These are phyloP conservation scores for Hamigera avellanea DNA, from an alignment of 495 filamentous ascomycete species.

Conservation along the genomic window DNA sequence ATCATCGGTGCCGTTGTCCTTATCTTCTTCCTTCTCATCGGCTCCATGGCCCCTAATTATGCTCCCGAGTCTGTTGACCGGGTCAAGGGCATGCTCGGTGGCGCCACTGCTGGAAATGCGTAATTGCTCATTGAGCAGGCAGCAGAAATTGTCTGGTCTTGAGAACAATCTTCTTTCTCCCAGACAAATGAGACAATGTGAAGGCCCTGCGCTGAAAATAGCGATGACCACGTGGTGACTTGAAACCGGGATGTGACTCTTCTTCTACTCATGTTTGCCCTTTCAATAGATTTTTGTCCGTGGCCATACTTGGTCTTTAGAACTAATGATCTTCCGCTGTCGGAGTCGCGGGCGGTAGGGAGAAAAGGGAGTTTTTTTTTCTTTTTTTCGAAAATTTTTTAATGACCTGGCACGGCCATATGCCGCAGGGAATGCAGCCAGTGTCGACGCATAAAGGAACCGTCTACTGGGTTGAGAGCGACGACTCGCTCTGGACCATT, in stretches of 20 bases:
- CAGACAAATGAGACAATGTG: no score
- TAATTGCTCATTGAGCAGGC: slow-evolving; percentile 7
- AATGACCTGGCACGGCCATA: slow-evolving; percentile 17
- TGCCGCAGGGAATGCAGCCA: slow-evolving; percentile 24
- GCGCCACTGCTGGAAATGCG: slow-evolving; percentile 25
- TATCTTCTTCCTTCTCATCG: slow-evolving; percentile 58
- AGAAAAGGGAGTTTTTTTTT: slow-evolving; percentile 2
- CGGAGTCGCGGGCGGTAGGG: slow-evolving; percentile 1
- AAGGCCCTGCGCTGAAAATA: no score
- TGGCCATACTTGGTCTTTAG: slow-evolving; percentile 2
- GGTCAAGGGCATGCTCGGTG: slow-evolving; percentile 33
- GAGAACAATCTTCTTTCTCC: no score
- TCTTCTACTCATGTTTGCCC: no score
- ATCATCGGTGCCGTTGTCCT: slow-evolving; percentile 51
- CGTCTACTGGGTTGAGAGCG: slow-evolving; percentile 7
- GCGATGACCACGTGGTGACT: no score
- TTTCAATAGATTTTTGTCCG: no score
- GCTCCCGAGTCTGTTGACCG: slow-evolving; percentile 25
- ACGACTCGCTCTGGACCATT: background rate
- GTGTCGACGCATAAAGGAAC: slow-evolving; percentile 6
- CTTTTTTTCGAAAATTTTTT: slow-evolving; percentile 1
- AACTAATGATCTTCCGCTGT: slow-evolving; percentile 9
- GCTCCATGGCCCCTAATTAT: slow-evolving; percentile 41
- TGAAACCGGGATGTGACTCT: no score
- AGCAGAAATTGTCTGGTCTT: background rate